A percentile compares a stretch with the other conserved stretches of the same genome.
phyloP scores from a whole-genome alignment of 768 basidiomycete genomes.

The Nevesoporus exiguus region DNA sequence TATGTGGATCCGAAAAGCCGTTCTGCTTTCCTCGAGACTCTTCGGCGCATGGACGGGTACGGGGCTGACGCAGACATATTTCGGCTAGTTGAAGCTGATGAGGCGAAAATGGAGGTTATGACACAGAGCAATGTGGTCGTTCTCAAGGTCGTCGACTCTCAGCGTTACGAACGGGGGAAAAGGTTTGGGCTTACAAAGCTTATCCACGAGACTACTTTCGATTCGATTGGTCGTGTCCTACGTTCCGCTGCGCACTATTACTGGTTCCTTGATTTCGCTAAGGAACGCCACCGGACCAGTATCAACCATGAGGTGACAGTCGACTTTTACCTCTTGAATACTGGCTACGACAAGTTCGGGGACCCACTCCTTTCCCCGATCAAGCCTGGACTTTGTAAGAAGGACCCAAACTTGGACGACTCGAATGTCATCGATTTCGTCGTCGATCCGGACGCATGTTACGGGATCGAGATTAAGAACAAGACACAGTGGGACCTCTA shows the following conservation, averaged over 20 bases:
- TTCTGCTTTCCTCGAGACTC: neutral
- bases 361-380: neutral
- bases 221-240: neutral
- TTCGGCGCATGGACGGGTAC: neutral
- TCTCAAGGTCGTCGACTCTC: slow-evolving; percentile 4
- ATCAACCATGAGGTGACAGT: neutral
- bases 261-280: slow-evolving; percentile 21
- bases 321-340: slow-evolving; percentile 9
- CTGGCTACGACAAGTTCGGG: slow-evolving; percentile 1
- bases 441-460: slow-evolving; percentile 21
- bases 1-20: neutral
- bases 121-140: neutral
- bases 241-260: slow-evolving; percentile 17
- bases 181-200: slow-evolving; percentile 1
- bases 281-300: neutral
- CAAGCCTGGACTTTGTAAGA: slow-evolving; percentile 3
- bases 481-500: slow-evolving; percentile 33
- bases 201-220: neutral
- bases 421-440: slow-evolving; percentile 17
- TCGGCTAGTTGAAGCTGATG: neutral
- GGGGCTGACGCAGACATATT: neutral
- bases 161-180: neutral
- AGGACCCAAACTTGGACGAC: neutral
- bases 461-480: slow-evolving; percentile 39
- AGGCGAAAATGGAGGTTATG: neutral